Base-by-base conservation (phyloP, 1,284 basidiomycete genomes). In the Ustilago tritici region DNA sequence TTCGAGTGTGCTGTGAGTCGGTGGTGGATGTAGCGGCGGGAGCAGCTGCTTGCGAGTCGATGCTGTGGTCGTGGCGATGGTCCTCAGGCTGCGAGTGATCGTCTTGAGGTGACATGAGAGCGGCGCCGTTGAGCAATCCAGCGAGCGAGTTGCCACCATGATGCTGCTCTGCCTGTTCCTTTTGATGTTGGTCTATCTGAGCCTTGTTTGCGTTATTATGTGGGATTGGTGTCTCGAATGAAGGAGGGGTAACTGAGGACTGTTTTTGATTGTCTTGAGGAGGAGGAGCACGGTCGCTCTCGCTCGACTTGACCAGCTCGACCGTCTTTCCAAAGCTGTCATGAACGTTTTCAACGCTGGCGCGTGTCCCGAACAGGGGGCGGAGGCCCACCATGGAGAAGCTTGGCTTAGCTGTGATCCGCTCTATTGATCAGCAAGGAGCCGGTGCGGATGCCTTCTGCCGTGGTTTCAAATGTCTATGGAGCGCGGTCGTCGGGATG, bases 321-420 rank as follows among this genome's bases (percentile, higher is more conserved):
- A 72, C 49, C 12, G 65, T 67, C 47, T 54, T 3, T 14, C 74
- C 70, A 54, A 76, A 76, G 56, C 74, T 65, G 40, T 76, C 74
- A 1, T 60, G 61, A 19, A 76, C 63, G 35, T 76, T 61, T 32
- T 47, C 41, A 38, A 76, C 74, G 65, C 74, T 76, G 9, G 58
- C 54, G 40, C 62, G 64, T 17, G 62, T 36, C 56, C 74, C 74
- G 23, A 76, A 76, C 38, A 76, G 62, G 7, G 74, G 74, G 41
- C 73, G 73, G 38, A 63, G 52, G 47, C 54, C 65, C 57, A 64
- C 60, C 56, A 36, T 67, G 19, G 47, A 14, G n/a, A 38, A 43
- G n/a, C 23, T 28, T 28, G 23, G 23, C 23, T 28, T 28, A 28
- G 23, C 23, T 28, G 23, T 28, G 23, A 28, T 28, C 23, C 3